These are phyloP conservation scores for Pseudodiploospora longispora DNA, from an alignment of 2,329 filamentous ascomycete genomes.

Conservation along the genomic window DNA sequence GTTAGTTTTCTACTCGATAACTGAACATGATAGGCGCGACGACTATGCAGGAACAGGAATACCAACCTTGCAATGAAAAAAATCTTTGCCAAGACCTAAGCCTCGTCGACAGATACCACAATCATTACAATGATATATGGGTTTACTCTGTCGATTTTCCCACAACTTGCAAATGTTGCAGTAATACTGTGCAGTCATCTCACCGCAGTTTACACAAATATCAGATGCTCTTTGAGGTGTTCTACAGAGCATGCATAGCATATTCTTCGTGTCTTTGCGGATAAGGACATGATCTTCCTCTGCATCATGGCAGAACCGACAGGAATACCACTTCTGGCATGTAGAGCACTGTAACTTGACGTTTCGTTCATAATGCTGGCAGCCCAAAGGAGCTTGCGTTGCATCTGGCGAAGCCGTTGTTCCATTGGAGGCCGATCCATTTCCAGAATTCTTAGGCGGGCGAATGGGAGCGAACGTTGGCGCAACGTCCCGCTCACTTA, in stretches of 20 bases:
- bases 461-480: conserved; percentile 58
- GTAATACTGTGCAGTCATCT: conserved; percentile 79
- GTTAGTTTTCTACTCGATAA: background rate
- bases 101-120: conserved; percentile 93
- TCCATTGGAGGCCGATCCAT: conserved; percentile 21
- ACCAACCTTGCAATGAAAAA: conserved; percentile 90
- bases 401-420: conserved; percentile 16
- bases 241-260: conserved; percentile 95
- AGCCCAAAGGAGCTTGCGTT: conserved; percentile 55
- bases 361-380: conserved; percentile 88
- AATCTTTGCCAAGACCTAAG: conserved; percentile 88
- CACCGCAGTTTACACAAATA: conserved; percentile 67
- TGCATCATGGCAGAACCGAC: conserved; percentile 86
- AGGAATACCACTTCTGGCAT: conserved; percentile 89
- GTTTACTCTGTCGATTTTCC: conserved; percentile 86
- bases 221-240: conserved; percentile 77
- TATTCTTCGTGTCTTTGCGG: conserved; percentile 78
- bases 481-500: conserved; percentile 53
- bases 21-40: too few species aligned
- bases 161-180: conserved; percentile 93
- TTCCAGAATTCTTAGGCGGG: conserved; percentile 37
- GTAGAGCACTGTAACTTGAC: conserved; percentile 91
- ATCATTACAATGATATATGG: conserved; percentile 92
- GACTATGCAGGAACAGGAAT: background rate
- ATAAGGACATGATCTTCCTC: conserved; percentile 71